These are phyloP conservation scores for Grosmannia penicillata DNA, from an alignment of 2,329 filamentous ascomycete species.

Conservation along the genomic window DNA sequence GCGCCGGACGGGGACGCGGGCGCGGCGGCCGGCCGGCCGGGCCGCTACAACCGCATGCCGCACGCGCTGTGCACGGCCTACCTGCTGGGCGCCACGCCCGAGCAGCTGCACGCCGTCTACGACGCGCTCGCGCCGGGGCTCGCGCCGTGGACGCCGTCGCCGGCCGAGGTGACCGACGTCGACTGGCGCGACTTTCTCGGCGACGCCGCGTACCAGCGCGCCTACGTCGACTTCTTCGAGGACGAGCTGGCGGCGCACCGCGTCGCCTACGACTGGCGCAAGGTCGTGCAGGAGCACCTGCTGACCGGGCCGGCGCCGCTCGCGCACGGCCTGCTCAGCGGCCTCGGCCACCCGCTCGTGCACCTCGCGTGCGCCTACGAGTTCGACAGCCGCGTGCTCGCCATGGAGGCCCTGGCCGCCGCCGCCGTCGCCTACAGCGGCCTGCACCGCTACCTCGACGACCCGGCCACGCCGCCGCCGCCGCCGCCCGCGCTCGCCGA, in stretches of 20 bases:
- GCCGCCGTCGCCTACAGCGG: constrained; percentile 42
- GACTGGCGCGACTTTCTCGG: constrained; percentile 85
- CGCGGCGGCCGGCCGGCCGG: constrained; percentile 51
- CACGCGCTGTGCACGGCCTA: constrained; percentile 79
- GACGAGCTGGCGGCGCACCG: constrained; percentile 60
- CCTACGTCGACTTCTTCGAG: constrained; percentile 90
- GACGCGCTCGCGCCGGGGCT: constrained; percentile 57
- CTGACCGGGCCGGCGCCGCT: constrained; percentile 62
- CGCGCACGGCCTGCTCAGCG: constrained; percentile 64
- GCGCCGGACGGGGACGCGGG: constrained; percentile 65
- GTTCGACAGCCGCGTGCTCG: constrained; percentile 68
- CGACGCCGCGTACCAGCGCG: constrained; percentile 67
- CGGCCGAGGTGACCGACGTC: constrained; percentile 63
- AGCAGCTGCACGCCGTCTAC: constrained; percentile 68
- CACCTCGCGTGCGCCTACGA: constrained; percentile 92
- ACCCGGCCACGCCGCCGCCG: constrained; percentile 49
- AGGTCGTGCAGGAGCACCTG: constrained; percentile 60
- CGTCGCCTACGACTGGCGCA: constrained; percentile 72
- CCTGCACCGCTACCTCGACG: constrained; percentile 55
- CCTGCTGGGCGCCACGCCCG: constrained; percentile 59
- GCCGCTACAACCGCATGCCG: constrained; percentile 70
- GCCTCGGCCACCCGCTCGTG: constrained; percentile 80
- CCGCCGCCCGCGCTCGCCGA: constrained; percentile 24
- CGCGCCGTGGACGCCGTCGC: constrained; percentile 71
- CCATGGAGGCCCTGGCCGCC: constrained; percentile 73